Percentiles rank a stretch among this genome's conserved stretches.
phyloP scores from a whole-genome alignment of 148 eudicot genomes.

The Vaccinium macrocarpon region DNA sequence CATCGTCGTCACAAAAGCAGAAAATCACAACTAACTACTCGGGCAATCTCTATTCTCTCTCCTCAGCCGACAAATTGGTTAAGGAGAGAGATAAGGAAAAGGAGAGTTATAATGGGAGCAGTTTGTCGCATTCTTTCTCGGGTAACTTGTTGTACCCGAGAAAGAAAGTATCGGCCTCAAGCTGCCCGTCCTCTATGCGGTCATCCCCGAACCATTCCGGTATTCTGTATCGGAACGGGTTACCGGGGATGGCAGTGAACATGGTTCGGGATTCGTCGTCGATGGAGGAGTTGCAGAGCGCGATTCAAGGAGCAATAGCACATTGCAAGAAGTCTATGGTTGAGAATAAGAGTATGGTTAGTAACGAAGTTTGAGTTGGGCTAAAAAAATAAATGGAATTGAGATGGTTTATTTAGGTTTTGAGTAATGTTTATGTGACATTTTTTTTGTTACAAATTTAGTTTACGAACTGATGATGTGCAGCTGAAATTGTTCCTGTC shows the following conservation, averaged over 20 bases:
- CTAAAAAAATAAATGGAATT: background rate
- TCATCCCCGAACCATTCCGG: slow-evolving; percentile 87
- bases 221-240: slow-evolving; percentile 34
- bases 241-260: slow-evolving; percentile 13
- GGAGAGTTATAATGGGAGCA: background rate
- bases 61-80: background rate
- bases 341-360: slow-evolving; percentile 34
- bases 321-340: slow-evolving; percentile 93
- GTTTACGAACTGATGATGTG: slow-evolving; percentile 4
- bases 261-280: slow-evolving; percentile 38
- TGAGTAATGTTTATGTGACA: background rate
- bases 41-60: background rate
- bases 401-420: background rate
- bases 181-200: slow-evolving; percentile 90
- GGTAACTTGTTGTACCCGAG: slow-evolving; percentile 56
- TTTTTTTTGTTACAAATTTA: background rate
- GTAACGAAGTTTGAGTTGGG: slow-evolving; percentile 13
- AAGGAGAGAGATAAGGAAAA: background rate
- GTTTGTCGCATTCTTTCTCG: slow-evolving; percentile 51
- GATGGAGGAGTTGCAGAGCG: slow-evolving; percentile 91
- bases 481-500: background rate
- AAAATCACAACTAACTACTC: slow-evolving; percentile 2
- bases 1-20: slow-evolving; percentile 22
- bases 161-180: slow-evolving; percentile 43
- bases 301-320: slow-evolving; percentile 91